A percentile compares a stretch with the other conserved stretches of the same genome.
phyloP scores from a whole-genome alignment of 805 yeast species.

The Yarrowia hollandica region DNA sequence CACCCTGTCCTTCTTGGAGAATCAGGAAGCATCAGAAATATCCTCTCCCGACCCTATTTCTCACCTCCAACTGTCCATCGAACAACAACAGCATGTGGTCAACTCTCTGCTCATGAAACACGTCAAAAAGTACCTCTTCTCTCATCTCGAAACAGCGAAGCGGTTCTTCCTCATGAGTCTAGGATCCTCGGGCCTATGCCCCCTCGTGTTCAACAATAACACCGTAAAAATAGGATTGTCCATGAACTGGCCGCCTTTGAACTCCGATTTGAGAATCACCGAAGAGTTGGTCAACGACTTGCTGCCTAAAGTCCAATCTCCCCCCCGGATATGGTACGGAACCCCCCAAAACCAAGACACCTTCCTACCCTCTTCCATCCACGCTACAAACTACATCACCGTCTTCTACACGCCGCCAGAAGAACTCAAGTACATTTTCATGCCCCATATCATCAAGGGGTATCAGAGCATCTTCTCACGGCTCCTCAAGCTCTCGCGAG shows the following conservation, averaged over 20 bases:
- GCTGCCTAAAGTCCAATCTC: neutral
- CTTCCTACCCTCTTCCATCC: too few relatives aligned
- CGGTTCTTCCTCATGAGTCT: neutral
- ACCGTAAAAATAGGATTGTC: neutral
- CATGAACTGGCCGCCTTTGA: slow-evolving; percentile 6
- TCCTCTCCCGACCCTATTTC: neutral
- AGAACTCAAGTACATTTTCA: slow-evolving; percentile 5
- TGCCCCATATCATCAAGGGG: neutral
- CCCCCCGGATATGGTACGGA: neutral
- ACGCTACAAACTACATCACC: neutral
- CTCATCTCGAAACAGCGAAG: neutral
- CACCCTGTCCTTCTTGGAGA: neutral
- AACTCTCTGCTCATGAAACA: neutral
- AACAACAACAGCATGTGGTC: neutral
- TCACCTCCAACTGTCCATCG: neutral
- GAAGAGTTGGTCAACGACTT: neutral
- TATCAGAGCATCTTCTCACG: slow-evolving; percentile 1
- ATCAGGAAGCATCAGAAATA: neutral
- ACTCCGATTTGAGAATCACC: neutral
- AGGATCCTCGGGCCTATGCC: neutral
- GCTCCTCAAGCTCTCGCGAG: neutral
- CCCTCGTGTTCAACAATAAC: neutral
- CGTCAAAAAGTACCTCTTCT: neutral
- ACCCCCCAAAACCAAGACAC: neutral
- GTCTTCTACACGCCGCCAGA: slow-evolving; percentile 13